These are phyloP conservation scores for Stevia rebaudiana DNA, from an alignment of 140 eudicot genomes.

Conservation along the genomic window DNA sequence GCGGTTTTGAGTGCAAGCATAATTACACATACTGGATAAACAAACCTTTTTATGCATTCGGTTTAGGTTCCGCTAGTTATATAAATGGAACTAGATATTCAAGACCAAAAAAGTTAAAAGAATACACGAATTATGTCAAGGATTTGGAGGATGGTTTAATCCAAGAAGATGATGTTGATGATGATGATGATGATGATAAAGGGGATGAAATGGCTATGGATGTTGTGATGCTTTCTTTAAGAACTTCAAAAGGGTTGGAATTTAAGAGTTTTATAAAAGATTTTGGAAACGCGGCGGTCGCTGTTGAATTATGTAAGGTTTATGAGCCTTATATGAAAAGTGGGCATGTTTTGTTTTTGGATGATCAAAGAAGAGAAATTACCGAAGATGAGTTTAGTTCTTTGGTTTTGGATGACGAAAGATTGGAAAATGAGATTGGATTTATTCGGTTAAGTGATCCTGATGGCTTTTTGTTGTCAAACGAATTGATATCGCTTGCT, in stretches of 20 bases:
- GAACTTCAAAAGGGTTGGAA: slow-evolving; percentile 82
- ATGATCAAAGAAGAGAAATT: slow-evolving; percentile 50
- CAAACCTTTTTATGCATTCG: slow-evolving; percentile 71
- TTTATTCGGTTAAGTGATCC: slow-evolving; percentile 87
- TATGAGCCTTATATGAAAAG: slow-evolving; percentile 68
- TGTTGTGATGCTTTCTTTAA: slow-evolving; percentile 72
- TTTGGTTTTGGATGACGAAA: slow-evolving; percentile 41
- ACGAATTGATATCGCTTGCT: slow-evolving; percentile 79
- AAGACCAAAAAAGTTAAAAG: slow-evolving; percentile 80
- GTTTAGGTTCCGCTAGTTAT: slow-evolving; percentile 89
- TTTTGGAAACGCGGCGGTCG: slow-evolving; percentile 47
- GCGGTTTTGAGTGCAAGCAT: slow-evolving; percentile 73
- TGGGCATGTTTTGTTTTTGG: slow-evolving; percentile 73
- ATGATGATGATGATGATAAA: slow-evolving; percentile 37
- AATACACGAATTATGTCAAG: slow-evolving; percentile 56
- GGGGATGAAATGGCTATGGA: slow-evolving; percentile 65
- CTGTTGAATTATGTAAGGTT: slow-evolving; percentile 54
- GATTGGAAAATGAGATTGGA: slow-evolving; percentile 34
- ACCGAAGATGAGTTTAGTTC: slow-evolving; percentile 41
- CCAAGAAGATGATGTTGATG: slow-evolving; percentile 34
- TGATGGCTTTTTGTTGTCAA: slow-evolving; percentile 79
- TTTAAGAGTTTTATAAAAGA: slow-evolving; percentile 52
- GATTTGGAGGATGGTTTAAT: slow-evolving; percentile 49
- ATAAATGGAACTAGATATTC: slow-evolving; percentile 60
- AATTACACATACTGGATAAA: slow-evolving; percentile 85